Conservation (phyloP, 2,329 filamentous ascomycete genomes). For the Ceratocystis huliohia region DNA sequence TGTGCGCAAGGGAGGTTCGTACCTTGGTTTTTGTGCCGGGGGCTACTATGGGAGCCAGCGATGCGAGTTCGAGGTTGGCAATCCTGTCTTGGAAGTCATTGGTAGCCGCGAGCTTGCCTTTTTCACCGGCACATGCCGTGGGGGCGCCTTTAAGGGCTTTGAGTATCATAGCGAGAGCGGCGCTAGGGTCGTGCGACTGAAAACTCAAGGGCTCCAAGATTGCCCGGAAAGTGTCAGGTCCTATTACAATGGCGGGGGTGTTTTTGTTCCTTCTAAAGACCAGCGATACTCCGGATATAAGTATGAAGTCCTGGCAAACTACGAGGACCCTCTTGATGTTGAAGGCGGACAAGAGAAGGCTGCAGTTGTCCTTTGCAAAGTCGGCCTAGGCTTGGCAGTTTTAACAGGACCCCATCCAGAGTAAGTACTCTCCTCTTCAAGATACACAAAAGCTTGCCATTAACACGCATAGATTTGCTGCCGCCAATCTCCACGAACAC, state of each 20-base stretch:
- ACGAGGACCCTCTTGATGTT: slow-evolving; percentile 60
- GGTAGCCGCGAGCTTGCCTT: slow-evolving; percentile 76
- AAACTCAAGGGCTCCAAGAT: slow-evolving; percentile 43
- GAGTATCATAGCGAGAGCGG: slow-evolving; percentile 80
- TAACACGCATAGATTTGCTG: slow-evolving; percentile 55
- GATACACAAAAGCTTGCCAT: neutral
- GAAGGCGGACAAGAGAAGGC: slow-evolving; percentile 61
- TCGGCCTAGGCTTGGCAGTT: slow-evolving; percentile 67
- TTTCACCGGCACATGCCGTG: slow-evolving; percentile 75
- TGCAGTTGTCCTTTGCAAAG: slow-evolving; percentile 69
- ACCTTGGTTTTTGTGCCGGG: slow-evolving; percentile 86
- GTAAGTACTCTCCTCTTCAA: slow-evolving; percentile 33
- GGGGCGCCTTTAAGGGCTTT: slow-evolving; percentile 79
- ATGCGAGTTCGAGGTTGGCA: slow-evolving; percentile 88
- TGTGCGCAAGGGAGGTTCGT: slow-evolving; percentile 71
- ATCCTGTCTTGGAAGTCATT: slow-evolving; percentile 61
- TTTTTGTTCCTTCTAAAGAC: slow-evolving; percentile 65
- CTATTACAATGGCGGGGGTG: slow-evolving; percentile 91
- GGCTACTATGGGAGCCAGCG: slow-evolving; percentile 73
- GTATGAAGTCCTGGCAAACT: slow-evolving; percentile 66
- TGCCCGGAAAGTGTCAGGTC: slow-evolving; percentile 53
- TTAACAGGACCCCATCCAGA: slow-evolving; percentile 88
- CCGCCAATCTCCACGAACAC: slow-evolving; percentile 59
- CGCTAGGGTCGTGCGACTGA: slow-evolving; percentile 57
- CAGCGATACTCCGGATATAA: slow-evolving; percentile 32